Percentiles rank a stretch among this genome's conserved stretches.
Conservation (phyloP, 495 filamentous ascomycete genomes). For the Tuber microsphaerosporum region DNA sequence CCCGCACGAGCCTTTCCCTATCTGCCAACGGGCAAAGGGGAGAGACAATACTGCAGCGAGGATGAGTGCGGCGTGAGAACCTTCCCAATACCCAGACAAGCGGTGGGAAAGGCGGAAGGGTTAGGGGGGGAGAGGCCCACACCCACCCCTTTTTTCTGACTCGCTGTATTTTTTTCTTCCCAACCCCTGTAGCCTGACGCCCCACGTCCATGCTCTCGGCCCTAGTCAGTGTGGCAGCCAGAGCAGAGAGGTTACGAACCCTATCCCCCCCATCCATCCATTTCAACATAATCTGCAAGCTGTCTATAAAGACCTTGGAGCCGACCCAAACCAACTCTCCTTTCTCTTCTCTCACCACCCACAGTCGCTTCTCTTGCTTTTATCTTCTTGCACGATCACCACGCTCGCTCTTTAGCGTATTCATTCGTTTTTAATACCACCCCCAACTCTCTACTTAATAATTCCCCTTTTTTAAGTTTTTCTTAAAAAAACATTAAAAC, state of each 20-base stretch:
- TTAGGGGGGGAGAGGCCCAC: not conserved
- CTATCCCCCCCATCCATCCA: conserved; percentile 23
- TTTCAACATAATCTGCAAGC: conserved; percentile 23
- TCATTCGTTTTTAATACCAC: conserved; percentile 38
- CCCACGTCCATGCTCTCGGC: conserved; percentile 15
- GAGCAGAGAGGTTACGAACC: not conserved
- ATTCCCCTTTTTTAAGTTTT: conserved; percentile 16
- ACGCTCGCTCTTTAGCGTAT: conserved; percentile 32
- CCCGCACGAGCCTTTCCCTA: not conserved
- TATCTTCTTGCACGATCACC: conserved; percentile 4
- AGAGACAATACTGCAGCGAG: not conserved
- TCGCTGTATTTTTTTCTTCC: not conserved
- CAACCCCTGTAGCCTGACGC: conserved; percentile 4
- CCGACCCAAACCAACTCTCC: conserved; percentile 1
- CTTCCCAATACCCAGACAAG: not conserved
- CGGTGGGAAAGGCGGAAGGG: not conserved
- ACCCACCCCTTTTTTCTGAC: not conserved
- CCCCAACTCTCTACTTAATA: conserved; percentile 21
- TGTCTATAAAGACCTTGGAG: conserved; percentile 1
- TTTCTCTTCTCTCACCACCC: conserved; percentile 32
- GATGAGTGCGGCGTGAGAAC: not conserved
- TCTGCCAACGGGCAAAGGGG: not conserved
- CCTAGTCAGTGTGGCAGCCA: conserved; percentile 4
- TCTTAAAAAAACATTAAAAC: conserved; percentile 46
- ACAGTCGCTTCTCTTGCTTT: conserved; percentile 40